A percentile compares a stretch with the other conserved stretches of the same genome.
Conservation (phyloP, 2,329 filamentous ascomycete genomes). For the Penicillium sp. region DNA sequence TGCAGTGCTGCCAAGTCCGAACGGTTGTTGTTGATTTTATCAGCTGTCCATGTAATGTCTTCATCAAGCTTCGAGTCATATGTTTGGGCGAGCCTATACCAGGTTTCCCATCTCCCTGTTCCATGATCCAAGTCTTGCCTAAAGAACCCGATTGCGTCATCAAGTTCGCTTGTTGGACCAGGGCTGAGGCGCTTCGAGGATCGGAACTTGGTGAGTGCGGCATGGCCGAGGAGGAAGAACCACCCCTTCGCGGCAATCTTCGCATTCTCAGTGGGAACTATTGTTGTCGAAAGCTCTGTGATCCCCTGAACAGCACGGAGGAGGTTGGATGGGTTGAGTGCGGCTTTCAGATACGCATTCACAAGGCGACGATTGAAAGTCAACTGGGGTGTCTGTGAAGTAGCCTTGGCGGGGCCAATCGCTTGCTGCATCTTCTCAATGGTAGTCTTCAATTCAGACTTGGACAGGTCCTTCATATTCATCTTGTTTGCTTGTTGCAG, state of each 20-base stretch:
- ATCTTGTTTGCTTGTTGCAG: constrained; percentile 77
- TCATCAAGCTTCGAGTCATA: constrained; percentile 88
- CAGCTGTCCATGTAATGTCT: constrained; percentile 80
- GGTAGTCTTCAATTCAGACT: constrained; percentile 82
- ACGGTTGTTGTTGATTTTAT: constrained; percentile 84
- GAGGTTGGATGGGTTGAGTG: constrained; percentile 76
- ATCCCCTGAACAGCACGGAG: constrained; percentile 79
- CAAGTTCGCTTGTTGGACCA: constrained; percentile 77
- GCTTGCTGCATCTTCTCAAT: constrained; percentile 92
- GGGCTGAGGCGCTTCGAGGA: constrained; percentile 73
- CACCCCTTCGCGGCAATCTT: constrained; percentile 76
- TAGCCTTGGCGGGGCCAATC: constrained; percentile 72
- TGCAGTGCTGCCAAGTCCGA: constrained; percentile 72
- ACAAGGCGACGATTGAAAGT: constrained; percentile 85
- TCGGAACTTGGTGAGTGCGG: constrained; percentile 82
- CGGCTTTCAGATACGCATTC: constrained; percentile 74
- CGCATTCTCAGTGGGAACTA: constrained; percentile 67
- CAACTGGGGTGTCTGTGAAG: constrained; percentile 73
- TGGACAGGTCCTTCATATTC: constrained; percentile 85
- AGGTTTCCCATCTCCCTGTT: constrained; percentile 80
- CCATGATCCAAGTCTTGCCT: constrained; percentile 80
- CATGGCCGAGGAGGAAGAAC: constrained; percentile 89
- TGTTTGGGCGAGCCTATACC: constrained; percentile 83
- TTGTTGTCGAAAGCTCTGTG: constrained; percentile 68
- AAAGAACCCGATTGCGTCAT: constrained; percentile 76